These are phyloP conservation scores for Xylaria polymorpha DNA, from an alignment of 2,329 filamentous ascomycete species.

Conservation along the genomic window DNA sequence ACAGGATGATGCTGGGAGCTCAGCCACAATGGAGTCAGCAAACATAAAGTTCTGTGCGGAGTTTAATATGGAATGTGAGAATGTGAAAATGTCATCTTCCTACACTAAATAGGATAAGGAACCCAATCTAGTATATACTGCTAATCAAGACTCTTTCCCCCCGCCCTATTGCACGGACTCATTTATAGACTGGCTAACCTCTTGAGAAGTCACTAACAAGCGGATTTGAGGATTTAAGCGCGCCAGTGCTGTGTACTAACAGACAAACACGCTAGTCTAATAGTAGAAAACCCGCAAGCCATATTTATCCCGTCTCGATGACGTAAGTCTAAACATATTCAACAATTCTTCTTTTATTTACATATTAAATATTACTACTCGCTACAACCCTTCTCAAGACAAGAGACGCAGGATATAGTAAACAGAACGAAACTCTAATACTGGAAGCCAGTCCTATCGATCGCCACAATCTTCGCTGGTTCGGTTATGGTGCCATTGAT, in stretches of 20 bases:
- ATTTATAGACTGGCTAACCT: neutral
- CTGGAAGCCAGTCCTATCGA: constrained; percentile 36
- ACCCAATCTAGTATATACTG: neutral
- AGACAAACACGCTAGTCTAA: neutral
- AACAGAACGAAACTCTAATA: neutral
- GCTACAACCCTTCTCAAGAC: neutral
- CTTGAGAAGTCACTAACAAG: neutral
- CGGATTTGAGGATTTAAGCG: neutral
- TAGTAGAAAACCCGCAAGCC: neutral
- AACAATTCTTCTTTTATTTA: neutral
- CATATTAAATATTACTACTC: neutral
- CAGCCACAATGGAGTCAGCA: constrained; percentile 5
- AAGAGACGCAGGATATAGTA: neutral
- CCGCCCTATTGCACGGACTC: neutral
- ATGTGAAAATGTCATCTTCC: neutral
- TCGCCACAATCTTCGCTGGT: constrained; percentile 43
- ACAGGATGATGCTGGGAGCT: neutral
- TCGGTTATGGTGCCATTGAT: constrained; percentile 43
- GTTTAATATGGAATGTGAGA: neutral
- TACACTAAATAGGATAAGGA: neutral
- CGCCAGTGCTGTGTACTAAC: neutral
- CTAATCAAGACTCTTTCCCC: neutral
- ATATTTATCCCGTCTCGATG: neutral
- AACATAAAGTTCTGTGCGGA: neutral
- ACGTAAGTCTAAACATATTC: neutral